Evolutionary conservation across 805 yeast genomes (phyloP).

Genomic region (Candida germanica): DNA sequence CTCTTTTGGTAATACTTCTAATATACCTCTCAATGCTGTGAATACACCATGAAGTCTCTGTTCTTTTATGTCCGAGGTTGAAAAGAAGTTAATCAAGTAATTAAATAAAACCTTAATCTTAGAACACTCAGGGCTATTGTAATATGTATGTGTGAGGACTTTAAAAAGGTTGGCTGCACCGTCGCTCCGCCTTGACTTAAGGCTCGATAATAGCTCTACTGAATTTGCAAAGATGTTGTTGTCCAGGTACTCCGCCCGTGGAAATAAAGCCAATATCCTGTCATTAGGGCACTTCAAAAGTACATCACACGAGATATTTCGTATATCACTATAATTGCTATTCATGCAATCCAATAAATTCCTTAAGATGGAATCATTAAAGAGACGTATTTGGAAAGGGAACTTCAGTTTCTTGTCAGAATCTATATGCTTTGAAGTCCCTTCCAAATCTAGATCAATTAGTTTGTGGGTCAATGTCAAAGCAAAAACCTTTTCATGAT

Average conservation of each 20-base stretch:
- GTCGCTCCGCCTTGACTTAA: constrained; percentile 66
- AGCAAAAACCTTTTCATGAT: constrained; percentile 28
- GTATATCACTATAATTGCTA: constrained; percentile 75
- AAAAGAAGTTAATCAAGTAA: no score
- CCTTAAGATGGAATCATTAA: constrained; percentile 33
- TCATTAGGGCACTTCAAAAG: constrained; percentile 42
- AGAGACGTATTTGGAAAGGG: constrained; percentile 9
- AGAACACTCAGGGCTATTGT: no score
- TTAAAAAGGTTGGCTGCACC: constrained; percentile 71
- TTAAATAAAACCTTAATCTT: no score
- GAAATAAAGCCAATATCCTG: not conserved
- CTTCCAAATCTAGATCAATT: constrained; percentile 12
- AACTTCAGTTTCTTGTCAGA: constrained; percentile 8
- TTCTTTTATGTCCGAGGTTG: no score
- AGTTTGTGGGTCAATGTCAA: constrained; percentile 14
- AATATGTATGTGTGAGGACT: constrained; percentile 13
- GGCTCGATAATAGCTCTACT: constrained; percentile 27
- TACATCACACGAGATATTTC: constrained; percentile 48
- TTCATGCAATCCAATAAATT: constrained; percentile 59
- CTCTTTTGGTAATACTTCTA: constrained; percentile 12
- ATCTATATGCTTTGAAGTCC: not conserved
- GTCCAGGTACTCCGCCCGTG: not conserved
- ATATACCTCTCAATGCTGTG: constrained; percentile 51
- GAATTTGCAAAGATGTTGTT: not conserved
- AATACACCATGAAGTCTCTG: constrained; percentile 57